Evolutionary conservation across 2,329 filamentous ascomycete species (phyloP).

Genomic region (Cladosporium sp.): DNA sequence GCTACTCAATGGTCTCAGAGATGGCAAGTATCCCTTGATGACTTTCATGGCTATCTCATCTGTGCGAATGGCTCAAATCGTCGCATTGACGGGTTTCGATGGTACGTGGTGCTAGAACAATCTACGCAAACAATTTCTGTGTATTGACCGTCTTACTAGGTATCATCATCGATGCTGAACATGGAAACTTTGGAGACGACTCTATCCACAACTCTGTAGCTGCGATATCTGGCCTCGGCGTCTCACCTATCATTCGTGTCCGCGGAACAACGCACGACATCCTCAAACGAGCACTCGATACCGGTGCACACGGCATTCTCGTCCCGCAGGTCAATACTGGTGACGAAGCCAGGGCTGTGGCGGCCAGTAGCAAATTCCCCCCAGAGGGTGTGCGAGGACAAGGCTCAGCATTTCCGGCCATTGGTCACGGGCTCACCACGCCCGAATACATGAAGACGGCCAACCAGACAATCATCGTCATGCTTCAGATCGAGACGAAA

Average conservation of each 20-base stretch:
- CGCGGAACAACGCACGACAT: constrained; percentile 54
- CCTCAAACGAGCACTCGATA: constrained; percentile 55
- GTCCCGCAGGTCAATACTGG: constrained; percentile 24
- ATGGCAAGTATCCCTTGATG: constrained; percentile 33
- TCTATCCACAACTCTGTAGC: constrained; percentile 53
- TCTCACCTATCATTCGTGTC: constrained; percentile 42
- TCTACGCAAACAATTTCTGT: too few species aligned
- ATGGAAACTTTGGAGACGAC: constrained; percentile 52
- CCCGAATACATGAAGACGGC: constrained; percentile 49
- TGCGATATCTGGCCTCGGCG: constrained; percentile 37
- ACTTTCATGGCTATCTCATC: constrained; percentile 46
- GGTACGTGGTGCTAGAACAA: constrained; percentile 28
- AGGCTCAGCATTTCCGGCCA: constrained; percentile 53
- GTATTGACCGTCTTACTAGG: constrained; percentile 25
- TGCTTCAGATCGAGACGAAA: constrained; percentile 44
- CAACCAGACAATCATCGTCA: constrained; percentile 48
- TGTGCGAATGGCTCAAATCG: constrained; percentile 46
- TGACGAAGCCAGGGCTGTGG: constrained; percentile 34
- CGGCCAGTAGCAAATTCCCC: constrained; percentile 52
- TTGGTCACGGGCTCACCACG: constrained; percentile 48
- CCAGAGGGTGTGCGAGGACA: constrained; percentile 50
- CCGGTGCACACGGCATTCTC: constrained; percentile 53
- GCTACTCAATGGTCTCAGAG: constrained; percentile 42
- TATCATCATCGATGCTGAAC: constrained; percentile 57
- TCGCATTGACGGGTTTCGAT: constrained; percentile 61